phyloP scores from a whole-genome alignment of 2,329 filamentous ascomycete genomes.

The Aaosphaeria pasadenensis region DNA sequence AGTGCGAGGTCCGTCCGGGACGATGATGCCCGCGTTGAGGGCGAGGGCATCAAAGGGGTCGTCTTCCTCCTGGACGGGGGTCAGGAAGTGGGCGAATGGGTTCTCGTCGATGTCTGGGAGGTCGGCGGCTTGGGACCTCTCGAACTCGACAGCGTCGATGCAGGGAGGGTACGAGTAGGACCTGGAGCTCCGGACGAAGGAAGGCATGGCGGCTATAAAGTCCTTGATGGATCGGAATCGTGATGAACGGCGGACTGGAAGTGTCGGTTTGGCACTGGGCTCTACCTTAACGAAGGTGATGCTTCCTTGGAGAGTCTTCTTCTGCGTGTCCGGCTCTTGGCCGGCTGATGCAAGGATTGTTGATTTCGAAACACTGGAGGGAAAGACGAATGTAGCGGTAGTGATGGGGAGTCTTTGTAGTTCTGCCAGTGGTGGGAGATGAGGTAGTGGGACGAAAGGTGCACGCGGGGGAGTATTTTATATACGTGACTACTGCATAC shows the following conservation, averaged over 20 bases:
- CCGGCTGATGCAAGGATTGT: slow-evolving; percentile 25
- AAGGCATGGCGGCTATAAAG: slow-evolving; percentile 30
- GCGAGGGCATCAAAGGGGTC: slow-evolving; percentile 36
- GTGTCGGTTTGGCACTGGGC: slow-evolving; percentile 18
- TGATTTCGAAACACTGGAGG: slow-evolving; percentile 15
- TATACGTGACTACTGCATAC: slow-evolving; percentile 31
- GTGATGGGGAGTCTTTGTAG: slow-evolving; percentile 17
- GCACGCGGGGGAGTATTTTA: slow-evolving; percentile 12
- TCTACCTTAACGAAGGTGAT: slow-evolving; percentile 23
- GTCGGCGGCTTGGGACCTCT: slow-evolving; percentile 8
- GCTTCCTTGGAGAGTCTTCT: slow-evolving; percentile 11
- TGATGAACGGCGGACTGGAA: slow-evolving; percentile 19
- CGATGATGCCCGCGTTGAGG: slow-evolving; percentile 39
- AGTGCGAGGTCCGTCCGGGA: slow-evolving; percentile 22
- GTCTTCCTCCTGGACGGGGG: slow-evolving; percentile 40
- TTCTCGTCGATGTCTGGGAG: slow-evolving; percentile 43
- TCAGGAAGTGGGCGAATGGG: slow-evolving; percentile 43
- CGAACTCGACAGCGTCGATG: slow-evolving; percentile 25
- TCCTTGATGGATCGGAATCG: slow-evolving; percentile 19
- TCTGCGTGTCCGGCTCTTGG: slow-evolving; percentile 24
- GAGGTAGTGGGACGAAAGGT: slow-evolving; percentile 6
- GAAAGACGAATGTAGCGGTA: slow-evolving; percentile 11
- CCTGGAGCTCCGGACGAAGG: slow-evolving; percentile 26
- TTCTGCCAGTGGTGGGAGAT: slow-evolving; percentile 12
- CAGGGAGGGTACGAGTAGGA: slow-evolving; percentile 36